Conservation (phyloP, 2,329 filamentous ascomycete species). For the Diaporthe humulicola region DNA sequence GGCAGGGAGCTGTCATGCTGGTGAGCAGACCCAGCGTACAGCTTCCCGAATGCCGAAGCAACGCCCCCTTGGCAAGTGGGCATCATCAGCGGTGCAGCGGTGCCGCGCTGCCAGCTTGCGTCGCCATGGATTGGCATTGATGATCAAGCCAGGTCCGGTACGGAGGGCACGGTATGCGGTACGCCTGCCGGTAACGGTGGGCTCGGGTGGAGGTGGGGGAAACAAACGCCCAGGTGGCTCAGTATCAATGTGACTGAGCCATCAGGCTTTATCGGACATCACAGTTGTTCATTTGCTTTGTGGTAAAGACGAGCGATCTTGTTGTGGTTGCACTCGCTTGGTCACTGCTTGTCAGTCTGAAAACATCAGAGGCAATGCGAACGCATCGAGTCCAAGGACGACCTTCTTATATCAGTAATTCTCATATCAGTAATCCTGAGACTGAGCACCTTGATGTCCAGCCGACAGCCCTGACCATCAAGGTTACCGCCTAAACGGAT, state of each 20-base stretch:
- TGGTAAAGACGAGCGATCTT: background rate
- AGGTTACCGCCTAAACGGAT: background rate
- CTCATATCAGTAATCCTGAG: conserved; percentile 1
- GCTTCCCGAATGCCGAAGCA: conserved; percentile 38
- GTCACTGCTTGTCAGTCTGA: background rate
- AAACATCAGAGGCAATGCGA: background rate
- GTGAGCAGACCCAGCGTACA: background rate
- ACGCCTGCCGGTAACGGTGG: conserved; percentile 13
- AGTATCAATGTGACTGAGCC: background rate
- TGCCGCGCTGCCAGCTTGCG: conserved; percentile 7
- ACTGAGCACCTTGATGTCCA: conserved; percentile 29
- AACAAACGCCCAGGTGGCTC: conserved; percentile 9
- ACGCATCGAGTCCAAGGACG: background rate
- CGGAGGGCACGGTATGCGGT: conserved; percentile 2
- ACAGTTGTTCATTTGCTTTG: background rate
- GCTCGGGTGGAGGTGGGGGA: conserved; percentile 8
- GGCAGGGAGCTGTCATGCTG: conserved; percentile 2
- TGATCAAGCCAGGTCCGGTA: conserved; percentile 6
- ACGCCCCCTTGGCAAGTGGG: conserved; percentile 22
- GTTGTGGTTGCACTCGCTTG: background rate
- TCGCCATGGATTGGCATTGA: conserved; percentile 19
- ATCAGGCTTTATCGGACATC: background rate
- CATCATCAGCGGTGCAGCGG: conserved; percentile 13
- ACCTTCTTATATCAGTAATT: conserved; percentile 26
- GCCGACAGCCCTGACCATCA: background rate